Evolutionary conservation across 2,329 filamentous ascomycete genomes (phyloP).

Genomic region (Nigrospora sphaerica): DNA sequence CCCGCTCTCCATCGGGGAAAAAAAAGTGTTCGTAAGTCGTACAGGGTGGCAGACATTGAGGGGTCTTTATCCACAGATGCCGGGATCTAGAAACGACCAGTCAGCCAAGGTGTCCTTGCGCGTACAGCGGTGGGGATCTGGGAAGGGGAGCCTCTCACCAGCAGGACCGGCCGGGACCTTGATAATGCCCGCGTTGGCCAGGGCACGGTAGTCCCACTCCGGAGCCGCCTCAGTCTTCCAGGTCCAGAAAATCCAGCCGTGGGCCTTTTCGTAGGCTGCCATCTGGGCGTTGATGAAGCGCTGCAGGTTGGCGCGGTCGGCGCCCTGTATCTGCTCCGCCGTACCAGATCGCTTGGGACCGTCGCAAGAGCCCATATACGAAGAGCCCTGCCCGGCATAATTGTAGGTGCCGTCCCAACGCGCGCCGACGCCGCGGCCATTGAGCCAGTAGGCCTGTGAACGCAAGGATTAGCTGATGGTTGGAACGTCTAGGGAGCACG

Average conservation of each 20-base stretch:
- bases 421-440: constrained; percentile 63
- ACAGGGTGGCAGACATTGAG: background rate
- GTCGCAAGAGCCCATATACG: constrained; percentile 51
- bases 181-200: constrained; percentile 9
- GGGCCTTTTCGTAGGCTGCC: constrained; percentile 63
- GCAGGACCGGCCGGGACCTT: constrained; percentile 3
- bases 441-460: constrained; percentile 37
- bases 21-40: background rate
- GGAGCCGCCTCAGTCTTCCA: constrained; percentile 67
- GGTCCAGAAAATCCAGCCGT: constrained; percentile 82
- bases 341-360: constrained; percentile 5
- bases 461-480: background rate
- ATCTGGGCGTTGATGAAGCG: constrained; percentile 72
- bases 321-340: constrained; percentile 26
- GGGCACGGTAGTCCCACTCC: constrained; percentile 64
- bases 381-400: constrained; percentile 22
- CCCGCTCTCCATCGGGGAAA: background rate
- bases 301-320: constrained; percentile 61
- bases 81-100: background rate
- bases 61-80: background rate
- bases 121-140: background rate
- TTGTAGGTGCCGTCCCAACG: constrained; percentile 65
- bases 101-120: background rate
- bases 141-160: background rate
- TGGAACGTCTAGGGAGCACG: too few species aligned